phyloP scores from a whole-genome alignment of 495 filamentous ascomycete species.

The Halenospora varia region DNA sequence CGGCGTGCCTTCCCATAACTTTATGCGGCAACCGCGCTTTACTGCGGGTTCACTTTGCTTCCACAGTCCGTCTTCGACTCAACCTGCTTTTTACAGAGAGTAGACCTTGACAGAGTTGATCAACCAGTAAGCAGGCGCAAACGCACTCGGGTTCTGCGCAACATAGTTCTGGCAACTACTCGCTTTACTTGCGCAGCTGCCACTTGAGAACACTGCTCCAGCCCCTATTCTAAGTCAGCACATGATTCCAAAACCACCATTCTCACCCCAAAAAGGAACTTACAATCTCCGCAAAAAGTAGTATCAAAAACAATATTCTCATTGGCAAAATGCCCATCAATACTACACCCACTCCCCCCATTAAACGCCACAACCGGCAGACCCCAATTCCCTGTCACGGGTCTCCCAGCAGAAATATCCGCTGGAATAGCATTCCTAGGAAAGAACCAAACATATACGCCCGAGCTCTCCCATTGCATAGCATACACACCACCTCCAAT shows the following conservation, averaged over 20 bases:
- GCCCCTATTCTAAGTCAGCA: conserved; percentile 53
- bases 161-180: conserved; percentile 53
- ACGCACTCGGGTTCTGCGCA: conserved; percentile 49
- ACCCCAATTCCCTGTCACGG: conserved; percentile 51
- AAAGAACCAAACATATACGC: conserved; percentile 54
- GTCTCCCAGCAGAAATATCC: conserved; percentile 51
- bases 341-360: conserved; percentile 52
- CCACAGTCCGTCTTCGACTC: too few relatives aligned
- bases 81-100: not conserved
- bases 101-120: conserved; percentile 65
- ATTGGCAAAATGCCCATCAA: conserved; percentile 60
- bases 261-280: too few relatives aligned
- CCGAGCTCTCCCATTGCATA: conserved; percentile 64
- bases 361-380: conserved; percentile 63
- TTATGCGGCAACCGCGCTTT: too few relatives aligned
- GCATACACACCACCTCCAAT: conserved; percentile 75
- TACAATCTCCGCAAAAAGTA: conserved; percentile 82
- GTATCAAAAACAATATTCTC: conserved; percentile 79
- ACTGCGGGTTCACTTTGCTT: too few relatives aligned
- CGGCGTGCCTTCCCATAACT: too few relatives aligned
- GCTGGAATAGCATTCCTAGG: conserved; percentile 36
- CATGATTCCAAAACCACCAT: too few relatives aligned
- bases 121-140: conserved; percentile 58
- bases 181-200: conserved; percentile 40
- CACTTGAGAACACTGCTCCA: conserved; percentile 53